phyloP scores from a whole-genome alignment of 1,284 basidiomycete species.

The Schizophyllum amplum region DNA sequence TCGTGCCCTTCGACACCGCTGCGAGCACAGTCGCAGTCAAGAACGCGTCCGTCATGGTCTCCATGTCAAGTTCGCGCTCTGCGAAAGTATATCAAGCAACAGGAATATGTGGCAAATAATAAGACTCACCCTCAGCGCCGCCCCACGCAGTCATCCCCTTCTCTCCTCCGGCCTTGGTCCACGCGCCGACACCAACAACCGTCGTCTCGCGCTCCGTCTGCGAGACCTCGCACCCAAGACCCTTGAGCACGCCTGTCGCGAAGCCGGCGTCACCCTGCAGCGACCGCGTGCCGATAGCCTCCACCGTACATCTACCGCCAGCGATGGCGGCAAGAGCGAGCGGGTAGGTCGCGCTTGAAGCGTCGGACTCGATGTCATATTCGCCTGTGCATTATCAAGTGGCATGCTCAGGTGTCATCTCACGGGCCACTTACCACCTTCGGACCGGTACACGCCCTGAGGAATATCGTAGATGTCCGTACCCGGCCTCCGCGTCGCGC shows the following conservation, averaged over 20 bases:
- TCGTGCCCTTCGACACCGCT: conserved; percentile 71
- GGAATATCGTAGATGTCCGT: conserved; percentile 88
- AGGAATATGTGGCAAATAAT: not conserved
- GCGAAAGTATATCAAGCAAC: conserved; percentile 58
- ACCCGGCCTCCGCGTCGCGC: conserved; percentile 58
- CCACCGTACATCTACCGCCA: conserved; percentile 88
- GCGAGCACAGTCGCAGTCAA: conserved; percentile 90
- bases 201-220: conserved; percentile 89
- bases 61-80: conserved; percentile 92
- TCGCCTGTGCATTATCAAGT: conserved; percentile 51
- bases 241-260: conserved; percentile 86
- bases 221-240: conserved; percentile 89
- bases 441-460: conserved; percentile 52
- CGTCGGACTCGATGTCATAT: conserved; percentile 95
- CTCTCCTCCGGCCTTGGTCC: not conserved
- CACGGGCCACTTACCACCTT: not conserved
- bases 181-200: conserved; percentile 55
- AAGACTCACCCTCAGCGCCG: not conserved
- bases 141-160: not conserved
- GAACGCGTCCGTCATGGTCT: conserved; percentile 99
- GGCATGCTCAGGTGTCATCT: not conserved
- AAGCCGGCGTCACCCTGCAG: conserved; percentile 96
- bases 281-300: conserved; percentile 86
- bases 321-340: conserved; percentile 96
- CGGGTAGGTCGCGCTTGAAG: conserved; percentile 94